A percentile compares a stretch with the other conserved stretches of the same genome.
These are phyloP conservation scores for Yamadazyma sp. DNA, from an alignment of 805 yeast genomes.

Conservation along the genomic window DNA sequence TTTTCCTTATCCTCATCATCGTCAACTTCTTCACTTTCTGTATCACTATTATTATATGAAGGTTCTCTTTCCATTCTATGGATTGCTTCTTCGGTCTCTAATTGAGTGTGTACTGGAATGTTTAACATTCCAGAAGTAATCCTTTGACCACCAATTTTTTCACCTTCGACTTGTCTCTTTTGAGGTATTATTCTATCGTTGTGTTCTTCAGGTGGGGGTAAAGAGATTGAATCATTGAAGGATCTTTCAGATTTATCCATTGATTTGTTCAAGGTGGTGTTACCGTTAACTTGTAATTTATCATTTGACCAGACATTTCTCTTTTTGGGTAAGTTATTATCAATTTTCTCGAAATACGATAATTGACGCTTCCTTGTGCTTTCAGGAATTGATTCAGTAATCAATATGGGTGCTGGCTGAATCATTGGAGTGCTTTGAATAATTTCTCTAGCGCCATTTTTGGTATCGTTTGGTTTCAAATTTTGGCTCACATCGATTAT, in stretches of 20 bases:
- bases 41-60: neutral
- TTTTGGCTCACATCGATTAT: neutral
- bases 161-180: conserved; percentile 16
- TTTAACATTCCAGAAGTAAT: conserved; percentile 43
- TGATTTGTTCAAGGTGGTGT: conserved; percentile 6
- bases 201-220: conserved; percentile 34
- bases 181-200: conserved; percentile 24
- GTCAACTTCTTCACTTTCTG: neutral
- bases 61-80: conserved; percentile 2
- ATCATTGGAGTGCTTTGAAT: conserved; percentile 21
- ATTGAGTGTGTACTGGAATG: conserved; percentile 28
- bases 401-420: conserved; percentile 22
- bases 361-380: conserved; percentile 19
- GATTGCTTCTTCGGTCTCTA: conserved; percentile 20
- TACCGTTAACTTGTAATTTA: conserved; percentile 1
- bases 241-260: neutral
- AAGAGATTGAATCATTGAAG: conserved; percentile 20
- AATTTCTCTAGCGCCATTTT: conserved; percentile 1
- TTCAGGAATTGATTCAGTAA: conserved; percentile 10
- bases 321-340: conserved; percentile 25
- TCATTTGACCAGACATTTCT: neutral
- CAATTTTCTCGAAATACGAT: conserved; percentile 22
- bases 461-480: neutral
- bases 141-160: conserved; percentile 15
- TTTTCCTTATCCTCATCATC: conserved; percentile 3